Evolutionary conservation across 768 basidiomycete genomes (phyloP).

Genomic region (Mycena vulgaris): DNA sequence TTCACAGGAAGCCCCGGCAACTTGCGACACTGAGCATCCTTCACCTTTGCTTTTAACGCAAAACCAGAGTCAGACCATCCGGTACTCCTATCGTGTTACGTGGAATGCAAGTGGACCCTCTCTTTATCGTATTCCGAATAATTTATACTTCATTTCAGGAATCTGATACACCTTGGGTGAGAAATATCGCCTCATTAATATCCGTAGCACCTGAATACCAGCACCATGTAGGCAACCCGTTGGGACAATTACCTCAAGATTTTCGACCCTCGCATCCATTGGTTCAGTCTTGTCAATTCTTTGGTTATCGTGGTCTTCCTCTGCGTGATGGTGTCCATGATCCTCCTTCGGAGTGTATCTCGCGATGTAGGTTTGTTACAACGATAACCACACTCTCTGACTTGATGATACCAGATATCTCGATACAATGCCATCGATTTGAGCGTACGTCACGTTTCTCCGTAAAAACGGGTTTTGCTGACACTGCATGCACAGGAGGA

Average conservation of each 20-base stretch:
- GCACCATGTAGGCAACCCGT: constrained; percentile 79
- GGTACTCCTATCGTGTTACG: constrained; percentile 90
- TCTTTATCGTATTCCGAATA: constrained; percentile 1
- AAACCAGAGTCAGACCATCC: constrained; percentile 70
- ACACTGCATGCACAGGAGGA: constrained; percentile 76
- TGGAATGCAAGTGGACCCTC: constrained; percentile 76
- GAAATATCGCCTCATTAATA: constrained; percentile 13
- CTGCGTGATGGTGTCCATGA: constrained; percentile 93
- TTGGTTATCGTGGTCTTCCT: constrained; percentile 93
- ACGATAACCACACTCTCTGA: constrained; percentile 17
- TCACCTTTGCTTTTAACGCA: constrained; percentile 75
- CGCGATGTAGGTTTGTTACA: constrained; percentile 76
- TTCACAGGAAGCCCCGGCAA: constrained; percentile 62
- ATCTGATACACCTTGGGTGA: constrained; percentile 89
- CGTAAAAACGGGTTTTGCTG: background rate
- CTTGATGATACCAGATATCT: constrained; percentile 71
- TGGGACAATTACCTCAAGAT: constrained; percentile 98
- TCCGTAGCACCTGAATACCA: background rate
- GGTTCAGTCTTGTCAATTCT: constrained; percentile 96
- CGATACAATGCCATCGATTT: constrained; percentile 97
- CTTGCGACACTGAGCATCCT: constrained; percentile 64
- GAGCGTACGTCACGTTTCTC: constrained; percentile 65
- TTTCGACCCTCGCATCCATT: constrained; percentile 95
- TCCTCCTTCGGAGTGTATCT: constrained; percentile 87
- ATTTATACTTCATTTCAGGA: constrained; percentile 60